Percentiles rank a stretch among this genome's conserved stretches.
phyloP scores from a whole-genome alignment of 108 stramenopile species.

The Fistulifera solaris region DNA sequence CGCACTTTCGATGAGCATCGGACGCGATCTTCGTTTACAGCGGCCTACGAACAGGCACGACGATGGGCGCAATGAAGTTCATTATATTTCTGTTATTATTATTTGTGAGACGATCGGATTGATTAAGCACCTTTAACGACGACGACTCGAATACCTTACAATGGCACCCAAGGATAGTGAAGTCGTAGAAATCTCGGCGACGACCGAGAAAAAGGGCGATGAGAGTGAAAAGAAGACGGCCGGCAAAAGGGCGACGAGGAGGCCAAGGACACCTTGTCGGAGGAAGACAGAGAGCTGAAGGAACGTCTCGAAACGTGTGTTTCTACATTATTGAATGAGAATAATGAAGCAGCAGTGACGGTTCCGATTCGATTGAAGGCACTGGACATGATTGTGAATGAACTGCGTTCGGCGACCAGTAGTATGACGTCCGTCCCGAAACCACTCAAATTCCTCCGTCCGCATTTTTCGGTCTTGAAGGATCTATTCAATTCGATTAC shows the following conservation, averaged over 20 bases:
- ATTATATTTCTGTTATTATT: too few species aligned
- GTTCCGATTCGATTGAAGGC: slow-evolving; percentile 69
- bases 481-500: slow-evolving; percentile 38
- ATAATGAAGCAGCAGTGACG: slow-evolving; percentile 62
- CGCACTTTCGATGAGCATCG: slow-evolving; percentile 6
- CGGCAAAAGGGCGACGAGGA: slow-evolving; percentile 22
- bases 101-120: too few species aligned
- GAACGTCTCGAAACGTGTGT: slow-evolving; percentile 85
- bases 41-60: too few species aligned
- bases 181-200: slow-evolving; percentile 4
- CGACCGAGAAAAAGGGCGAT: slow-evolving; percentile 26
- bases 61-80: too few species aligned
- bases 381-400: slow-evolving; percentile 82
- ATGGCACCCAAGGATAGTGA: slow-evolving; percentile 42
- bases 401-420: slow-evolving; percentile 83
- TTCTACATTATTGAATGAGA: slow-evolving; percentile 59
- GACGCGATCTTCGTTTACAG: not conserved
- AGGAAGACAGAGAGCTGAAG: slow-evolving; percentile 79
- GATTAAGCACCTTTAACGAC: not conserved
- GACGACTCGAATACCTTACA: not conserved
- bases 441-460: slow-evolving; percentile 97
- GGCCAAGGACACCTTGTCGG: slow-evolving; percentile 44
- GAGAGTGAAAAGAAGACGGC: slow-evolving; percentile 18
- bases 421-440: slow-evolving; percentile 99
- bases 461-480: slow-evolving; percentile 86